Percentiles rank a stretch among this genome's conserved stretches.
phyloP scores from a whole-genome alignment of 2,329 filamentous ascomycete species.

The Monosporascus sp. region DNA sequence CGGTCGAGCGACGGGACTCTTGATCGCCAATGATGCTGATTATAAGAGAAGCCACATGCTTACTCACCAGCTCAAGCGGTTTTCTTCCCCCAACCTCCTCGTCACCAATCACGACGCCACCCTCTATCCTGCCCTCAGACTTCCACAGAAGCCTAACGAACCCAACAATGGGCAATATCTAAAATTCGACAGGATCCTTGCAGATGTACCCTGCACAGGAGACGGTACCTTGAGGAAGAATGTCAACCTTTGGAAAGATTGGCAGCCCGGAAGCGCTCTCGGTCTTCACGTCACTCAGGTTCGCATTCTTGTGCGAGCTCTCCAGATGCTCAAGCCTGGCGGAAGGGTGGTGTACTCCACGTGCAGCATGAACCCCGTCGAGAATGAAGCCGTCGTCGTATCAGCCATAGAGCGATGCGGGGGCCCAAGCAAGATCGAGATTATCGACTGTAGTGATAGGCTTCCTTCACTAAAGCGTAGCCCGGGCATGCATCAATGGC shows the following conservation, averaged over 20 bases:
- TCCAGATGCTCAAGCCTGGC: conserved; percentile 94
- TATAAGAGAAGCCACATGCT: conserved; percentile 97
- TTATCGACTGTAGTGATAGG: conserved; percentile 76
- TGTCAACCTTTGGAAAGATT: conserved; percentile 88
- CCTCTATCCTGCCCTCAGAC: conserved; percentile 85
- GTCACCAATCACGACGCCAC: conserved; percentile 98
- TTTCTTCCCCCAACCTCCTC: conserved; percentile 93
- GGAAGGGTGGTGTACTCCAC: conserved; percentile 96
- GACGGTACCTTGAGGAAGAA: conserved; percentile 96
- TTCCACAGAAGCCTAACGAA: conserved; percentile 57
- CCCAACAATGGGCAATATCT: conserved; percentile 64
- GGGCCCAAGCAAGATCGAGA: conserved; percentile 71
- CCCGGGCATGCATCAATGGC: conserved; percentile 76
- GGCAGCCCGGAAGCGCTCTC: conserved; percentile 81
- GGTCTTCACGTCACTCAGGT: conserved; percentile 84
- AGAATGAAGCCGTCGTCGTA: conserved; percentile 90
- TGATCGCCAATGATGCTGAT: conserved; percentile 94
- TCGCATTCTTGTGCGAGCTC: conserved; percentile 81
- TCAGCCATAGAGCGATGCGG: conserved; percentile 88
- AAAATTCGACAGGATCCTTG: conserved; percentile 94
- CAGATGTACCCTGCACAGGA: conserved; percentile 94
- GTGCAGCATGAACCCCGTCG: conserved; percentile 97
- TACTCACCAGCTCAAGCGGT: conserved; percentile 93
- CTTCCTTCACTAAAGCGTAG: conserved; percentile 72
- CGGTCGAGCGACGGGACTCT: conserved; percentile 81